Evolutionary conservation across 176 grass and related monocot genomes (phyloP).

Genomic region (Miscanthus lutarioriparius): DNA sequence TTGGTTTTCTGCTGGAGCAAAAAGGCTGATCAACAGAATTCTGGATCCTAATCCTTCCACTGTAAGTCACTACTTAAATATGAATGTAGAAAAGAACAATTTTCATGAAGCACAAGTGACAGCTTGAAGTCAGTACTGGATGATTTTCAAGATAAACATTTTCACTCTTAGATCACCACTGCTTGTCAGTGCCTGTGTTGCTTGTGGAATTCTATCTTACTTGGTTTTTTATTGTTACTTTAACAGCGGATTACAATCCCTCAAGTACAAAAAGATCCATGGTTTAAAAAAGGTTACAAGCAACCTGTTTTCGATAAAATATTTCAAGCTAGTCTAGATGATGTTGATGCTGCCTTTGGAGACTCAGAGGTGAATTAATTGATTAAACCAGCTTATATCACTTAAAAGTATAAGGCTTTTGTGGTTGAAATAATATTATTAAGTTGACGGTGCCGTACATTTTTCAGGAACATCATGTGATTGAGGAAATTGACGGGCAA

Average conservation of each 20-base stretch:
- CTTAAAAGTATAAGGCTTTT: not conserved
- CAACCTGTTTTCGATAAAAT: slow-evolving; percentile 62
- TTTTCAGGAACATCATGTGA: slow-evolving; percentile 72
- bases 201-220: slow-evolving; percentile 3
- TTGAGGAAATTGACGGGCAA: slow-evolving; percentile 72
- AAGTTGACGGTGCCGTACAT: not conserved
- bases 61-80: slow-evolving; percentile 45
- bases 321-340: slow-evolving; percentile 56
- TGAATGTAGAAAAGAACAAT: not conserved
- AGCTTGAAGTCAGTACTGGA: not conserved
- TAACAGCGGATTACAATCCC: slow-evolving; percentile 70
- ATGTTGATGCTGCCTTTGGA: slow-evolving; percentile 81
- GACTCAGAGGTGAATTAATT: slow-evolving; percentile 70
- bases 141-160: not conserved
- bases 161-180: not conserved
- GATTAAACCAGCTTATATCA: slow-evolving; percentile 14
- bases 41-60: slow-evolving; percentile 78
- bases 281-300: slow-evolving; percentile 88
- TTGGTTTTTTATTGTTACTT: not conserved
- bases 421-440: slow-evolving; percentile 15
- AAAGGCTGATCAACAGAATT: slow-evolving; percentile 68
- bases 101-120: not conserved
- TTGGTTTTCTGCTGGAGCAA: slow-evolving; percentile 80
- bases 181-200: not conserved
- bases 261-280: slow-evolving; percentile 72